phyloP scores from a whole-genome alignment of 768 basidiomycete genomes.

The Tremella mesenterica region DNA sequence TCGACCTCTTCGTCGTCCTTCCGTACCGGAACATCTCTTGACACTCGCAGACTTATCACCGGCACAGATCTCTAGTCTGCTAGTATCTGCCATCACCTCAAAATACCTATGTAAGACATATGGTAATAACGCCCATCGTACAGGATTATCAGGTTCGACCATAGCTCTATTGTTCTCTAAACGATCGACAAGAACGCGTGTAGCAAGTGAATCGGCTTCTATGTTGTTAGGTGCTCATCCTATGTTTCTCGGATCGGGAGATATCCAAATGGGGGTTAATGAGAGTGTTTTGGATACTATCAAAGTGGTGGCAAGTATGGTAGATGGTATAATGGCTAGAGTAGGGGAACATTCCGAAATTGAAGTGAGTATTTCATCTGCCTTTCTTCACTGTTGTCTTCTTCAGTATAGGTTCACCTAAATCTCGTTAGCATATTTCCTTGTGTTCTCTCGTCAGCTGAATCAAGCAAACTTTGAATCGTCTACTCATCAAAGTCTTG shows the following conservation, averaged over 20 bases:
- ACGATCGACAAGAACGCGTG: conserved; percentile 81
- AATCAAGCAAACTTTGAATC: background rate
- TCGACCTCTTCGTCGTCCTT: background rate
- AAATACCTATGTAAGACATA: conserved; percentile 38
- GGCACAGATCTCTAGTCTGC: conserved; percentile 60
- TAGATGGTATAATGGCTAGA: conserved; percentile 91
- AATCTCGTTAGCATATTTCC: background rate
- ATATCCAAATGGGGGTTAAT: conserved; percentile 94
- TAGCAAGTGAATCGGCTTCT: conserved; percentile 76
- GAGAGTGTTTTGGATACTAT: conserved; percentile 77
- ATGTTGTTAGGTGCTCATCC: conserved; percentile 74
- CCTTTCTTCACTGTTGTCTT: background rate
- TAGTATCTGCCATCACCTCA: conserved; percentile 55
- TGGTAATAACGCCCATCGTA: conserved; percentile 3
- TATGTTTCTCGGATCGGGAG: conserved; percentile 77
- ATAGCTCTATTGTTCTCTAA: conserved; percentile 88
- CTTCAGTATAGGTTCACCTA: too few relatives aligned
- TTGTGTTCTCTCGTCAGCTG: conserved; percentile 1
- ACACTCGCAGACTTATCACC: conserved; percentile 78
- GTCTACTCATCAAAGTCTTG: too few relatives aligned
- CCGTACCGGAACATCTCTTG: conserved; percentile 62
- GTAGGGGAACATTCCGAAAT: conserved; percentile 88
- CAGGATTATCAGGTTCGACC: conserved; percentile 54
- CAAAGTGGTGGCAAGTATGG: conserved; percentile 85
- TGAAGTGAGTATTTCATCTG: conserved; percentile 54